Evolutionary conservation across 345 rosid species (phyloP), one percentile per base, ranked within the genome.

Genomic region (Euphorbia tirucalli): DNA sequence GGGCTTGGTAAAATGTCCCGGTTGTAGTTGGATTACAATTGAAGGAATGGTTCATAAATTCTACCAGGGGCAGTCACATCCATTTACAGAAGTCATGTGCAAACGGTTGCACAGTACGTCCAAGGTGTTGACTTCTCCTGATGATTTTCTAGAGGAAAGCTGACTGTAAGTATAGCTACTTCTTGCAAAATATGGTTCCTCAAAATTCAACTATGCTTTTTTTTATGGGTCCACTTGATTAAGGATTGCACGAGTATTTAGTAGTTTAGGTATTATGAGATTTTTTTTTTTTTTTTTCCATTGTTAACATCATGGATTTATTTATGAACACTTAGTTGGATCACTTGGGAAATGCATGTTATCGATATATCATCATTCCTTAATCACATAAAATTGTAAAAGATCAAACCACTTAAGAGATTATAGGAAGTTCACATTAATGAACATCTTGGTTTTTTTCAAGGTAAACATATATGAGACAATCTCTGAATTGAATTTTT

Each of bases 21-120:
- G 68, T n/a, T 76, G 67, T 55, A 71, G 79, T 16, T 76, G 79
- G 75, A 37, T 76, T 32, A 76, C 60, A 18, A 59, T 71, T 48
- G 55, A 50, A 0, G 79, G 79, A 65, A 76, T 24, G 18, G 31
- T 72, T 13, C 46, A 66, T 39, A 58, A 39, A 60, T 71, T 76
- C 75, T 76, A 65, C 64, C 68, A 71, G 61, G 79, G 79, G 31
- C 24, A 39, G 60, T 66, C 68, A 39, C 62, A 76, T 76, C 66
- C 71, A 50, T 30, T 35, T 11, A 55, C 69, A 48, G 57, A 60
- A 55, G 28, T 59, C 64, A 43, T 66, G 43, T 66, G 54, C 21
- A 27, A 60, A 66, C 60, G 55, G 50, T 61, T 71, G 37, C 68
- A 60, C 60, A 35, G 27, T 10, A 60, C 60, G 30, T 66, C 66